Evolutionary conservation across 1,139 yeast species (phyloP).

Genomic region (Kluyveromyces sp.): DNA sequence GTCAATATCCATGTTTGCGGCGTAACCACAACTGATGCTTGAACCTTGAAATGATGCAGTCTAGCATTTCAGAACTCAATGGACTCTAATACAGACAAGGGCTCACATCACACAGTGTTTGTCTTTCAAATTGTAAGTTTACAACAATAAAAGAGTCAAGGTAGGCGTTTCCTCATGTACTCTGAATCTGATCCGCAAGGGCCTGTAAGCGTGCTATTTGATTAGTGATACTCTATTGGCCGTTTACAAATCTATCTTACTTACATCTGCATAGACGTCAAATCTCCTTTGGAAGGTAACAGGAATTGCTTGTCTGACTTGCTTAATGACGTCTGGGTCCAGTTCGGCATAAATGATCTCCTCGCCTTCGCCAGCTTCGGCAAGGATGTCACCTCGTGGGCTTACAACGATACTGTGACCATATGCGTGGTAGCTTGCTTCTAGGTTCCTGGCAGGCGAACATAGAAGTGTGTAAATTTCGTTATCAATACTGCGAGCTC

Average conservation of each 20-base stretch:
- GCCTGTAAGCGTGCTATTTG: no score
- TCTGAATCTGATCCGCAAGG: no score
- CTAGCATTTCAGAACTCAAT: no score
- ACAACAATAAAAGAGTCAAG: no score
- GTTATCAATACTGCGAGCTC: constrained; percentile 85
- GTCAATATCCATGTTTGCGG: constrained; percentile 5
- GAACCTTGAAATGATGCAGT: no score
- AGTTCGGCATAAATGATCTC: constrained; percentile 75
- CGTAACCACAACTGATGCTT: no score
- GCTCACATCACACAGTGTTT: no score
- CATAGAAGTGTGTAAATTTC: constrained; percentile 73
- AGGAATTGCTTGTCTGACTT: constrained; percentile 69
- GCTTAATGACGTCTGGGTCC: constrained; percentile 54
- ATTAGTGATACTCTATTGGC: no score
- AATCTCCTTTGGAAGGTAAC: constrained; percentile 74
- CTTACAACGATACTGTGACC: constrained; percentile 88
- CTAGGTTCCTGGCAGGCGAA: constrained; percentile 80
- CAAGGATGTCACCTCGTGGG: constrained; percentile 73
- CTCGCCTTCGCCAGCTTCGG: constrained; percentile 82
- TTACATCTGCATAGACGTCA: constrained; percentile 72
- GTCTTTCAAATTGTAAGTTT: no score
- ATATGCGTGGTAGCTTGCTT: constrained; percentile 71
- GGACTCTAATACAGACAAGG: no score
- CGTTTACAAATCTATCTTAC: constrained; percentile 10
- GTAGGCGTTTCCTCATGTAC: no score